A percentile compares a stretch with the other conserved stretches of the same genome.
Evolutionary conservation across 2,329 filamentous ascomycete species (phyloP).

Genomic region (Epichloe aotearoae): DNA sequence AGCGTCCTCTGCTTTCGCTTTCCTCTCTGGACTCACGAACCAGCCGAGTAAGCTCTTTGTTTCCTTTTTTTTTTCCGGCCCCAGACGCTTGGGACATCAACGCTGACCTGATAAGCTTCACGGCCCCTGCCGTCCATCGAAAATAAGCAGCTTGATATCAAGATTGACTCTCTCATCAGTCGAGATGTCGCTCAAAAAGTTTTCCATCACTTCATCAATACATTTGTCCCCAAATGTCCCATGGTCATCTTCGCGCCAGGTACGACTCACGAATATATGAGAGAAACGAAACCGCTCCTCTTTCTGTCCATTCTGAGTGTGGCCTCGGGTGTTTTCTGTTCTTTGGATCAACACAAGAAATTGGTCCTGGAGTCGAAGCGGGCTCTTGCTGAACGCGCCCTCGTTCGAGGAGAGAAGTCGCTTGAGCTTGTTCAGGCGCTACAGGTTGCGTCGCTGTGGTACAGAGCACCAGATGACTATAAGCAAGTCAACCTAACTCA

Average conservation of each 20-base stretch:
- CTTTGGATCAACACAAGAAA: neutral
- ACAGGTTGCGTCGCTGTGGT: conserved; percentile 2
- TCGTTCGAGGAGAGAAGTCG: conserved; percentile 2
- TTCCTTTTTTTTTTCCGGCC: neutral
- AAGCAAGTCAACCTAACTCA: neutral
- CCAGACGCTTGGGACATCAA: neutral
- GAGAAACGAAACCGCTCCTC: conserved; percentile 3
- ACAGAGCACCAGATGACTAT: neutral
- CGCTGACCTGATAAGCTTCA: neutral
- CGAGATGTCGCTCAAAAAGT: conserved; percentile 1
- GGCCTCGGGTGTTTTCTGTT: neutral
- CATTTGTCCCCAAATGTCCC: conserved; percentile 2
- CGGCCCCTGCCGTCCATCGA: conserved; percentile 2
- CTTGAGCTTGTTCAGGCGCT: conserved; percentile 4
- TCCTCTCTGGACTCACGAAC: neutral
- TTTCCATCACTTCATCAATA: conserved; percentile 1
- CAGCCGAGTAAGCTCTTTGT: neutral
- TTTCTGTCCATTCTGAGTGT: conserved; percentile 3
- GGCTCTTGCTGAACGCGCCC: neutral
- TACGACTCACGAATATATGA: neutral
- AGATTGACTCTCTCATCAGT: conserved; percentile 2
- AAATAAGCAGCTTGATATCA: conserved; percentile 2
- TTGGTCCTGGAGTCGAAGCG: neutral
- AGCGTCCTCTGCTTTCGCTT: neutral
- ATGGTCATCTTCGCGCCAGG: conserved; percentile 1